These are phyloP conservation scores for Malassezia globosa DNA, from an alignment of 1,284 basidiomycete species.

Conservation along the genomic window DNA sequence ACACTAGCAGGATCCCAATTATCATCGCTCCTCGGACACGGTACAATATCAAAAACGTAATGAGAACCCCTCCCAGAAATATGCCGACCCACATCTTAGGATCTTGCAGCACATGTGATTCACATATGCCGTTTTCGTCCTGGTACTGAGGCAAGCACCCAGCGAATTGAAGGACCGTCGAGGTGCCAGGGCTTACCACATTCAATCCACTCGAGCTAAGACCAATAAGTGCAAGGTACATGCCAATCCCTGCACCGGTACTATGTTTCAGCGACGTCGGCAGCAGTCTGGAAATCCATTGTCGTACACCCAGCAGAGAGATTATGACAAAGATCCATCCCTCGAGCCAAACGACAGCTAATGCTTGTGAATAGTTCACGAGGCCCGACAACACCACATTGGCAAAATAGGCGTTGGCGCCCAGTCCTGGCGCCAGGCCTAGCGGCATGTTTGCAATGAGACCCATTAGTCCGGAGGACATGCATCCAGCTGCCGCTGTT, in stretches of 20 bases:
- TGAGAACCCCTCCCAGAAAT: slow-evolving; percentile 65
- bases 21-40: slow-evolving; percentile 73
- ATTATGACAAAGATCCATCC: slow-evolving; percentile 75
- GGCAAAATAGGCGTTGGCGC: slow-evolving; percentile 75
- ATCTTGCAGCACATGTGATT: slow-evolving; percentile 58
- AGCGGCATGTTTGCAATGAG: slow-evolving; percentile 71
- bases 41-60: slow-evolving; percentile 60
- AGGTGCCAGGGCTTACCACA: slow-evolving; percentile 64
- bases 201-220: slow-evolving; percentile 59
- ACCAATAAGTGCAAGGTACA: slow-evolving; percentile 55
- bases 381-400: slow-evolving; percentile 70
- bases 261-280: slow-evolving; percentile 73
- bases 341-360: slow-evolving; percentile 62
- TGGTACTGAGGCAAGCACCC: slow-evolving; percentile 54
- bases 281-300: slow-evolving; percentile 79
- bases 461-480: slow-evolving; percentile 71
- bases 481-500: slow-evolving; percentile 65
- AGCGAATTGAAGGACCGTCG: slow-evolving; percentile 66
- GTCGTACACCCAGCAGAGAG: slow-evolving; percentile 70
- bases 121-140: slow-evolving; percentile 54
- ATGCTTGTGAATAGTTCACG: slow-evolving; percentile 66
- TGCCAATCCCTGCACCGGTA: slow-evolving; percentile 72
- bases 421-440: slow-evolving; percentile 52
- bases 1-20: slow-evolving; percentile 67
- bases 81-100: slow-evolving; percentile 81